Conservation (phyloP, 345 rosid species). For the Pistacia atlantica region DNA sequence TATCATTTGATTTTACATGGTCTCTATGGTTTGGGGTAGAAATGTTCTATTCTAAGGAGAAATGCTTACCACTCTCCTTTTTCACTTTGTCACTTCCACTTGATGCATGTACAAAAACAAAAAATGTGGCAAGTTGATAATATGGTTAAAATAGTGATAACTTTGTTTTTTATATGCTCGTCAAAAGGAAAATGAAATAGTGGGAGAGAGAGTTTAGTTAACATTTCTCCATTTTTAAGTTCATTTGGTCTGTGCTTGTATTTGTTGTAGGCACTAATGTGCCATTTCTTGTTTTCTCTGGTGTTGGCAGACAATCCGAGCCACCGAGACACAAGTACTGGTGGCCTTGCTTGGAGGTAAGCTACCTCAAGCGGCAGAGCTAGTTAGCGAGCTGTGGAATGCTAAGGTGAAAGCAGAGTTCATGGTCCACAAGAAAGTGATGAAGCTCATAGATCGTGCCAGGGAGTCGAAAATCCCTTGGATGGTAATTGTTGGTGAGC, state of each 20-base stretch:
- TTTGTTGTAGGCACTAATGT: neutral
- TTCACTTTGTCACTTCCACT: too few relatives aligned
- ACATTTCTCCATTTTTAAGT: neutral
- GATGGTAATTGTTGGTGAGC: conserved; percentile 73
- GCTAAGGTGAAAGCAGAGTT: conserved; percentile 69
- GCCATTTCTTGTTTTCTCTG: neutral
- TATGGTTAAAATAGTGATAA: too few relatives aligned
- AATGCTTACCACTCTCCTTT: too few relatives aligned
- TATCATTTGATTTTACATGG: neutral
- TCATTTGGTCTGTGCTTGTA: neutral
- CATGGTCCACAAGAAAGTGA: conserved; percentile 54
- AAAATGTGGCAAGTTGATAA: too few relatives aligned
- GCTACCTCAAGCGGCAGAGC: conserved; percentile 55
- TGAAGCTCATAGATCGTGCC: conserved; percentile 60
- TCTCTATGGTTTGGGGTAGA: neutral
- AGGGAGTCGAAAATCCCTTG: conserved; percentile 52
- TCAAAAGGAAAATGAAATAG: too few relatives aligned
- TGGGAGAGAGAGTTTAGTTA: too few relatives aligned
- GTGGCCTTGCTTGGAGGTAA: conserved; percentile 62
- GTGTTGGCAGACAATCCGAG: conserved; percentile 47
- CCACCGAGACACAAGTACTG: conserved; percentile 78
- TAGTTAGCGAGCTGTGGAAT: conserved; percentile 67
- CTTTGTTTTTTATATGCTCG: too few relatives aligned
- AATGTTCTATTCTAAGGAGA: too few relatives aligned
- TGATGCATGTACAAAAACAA: too few relatives aligned